Conservation (phyloP, 2,329 filamentous ascomycete species). For the Venturia nashicola region DNA sequence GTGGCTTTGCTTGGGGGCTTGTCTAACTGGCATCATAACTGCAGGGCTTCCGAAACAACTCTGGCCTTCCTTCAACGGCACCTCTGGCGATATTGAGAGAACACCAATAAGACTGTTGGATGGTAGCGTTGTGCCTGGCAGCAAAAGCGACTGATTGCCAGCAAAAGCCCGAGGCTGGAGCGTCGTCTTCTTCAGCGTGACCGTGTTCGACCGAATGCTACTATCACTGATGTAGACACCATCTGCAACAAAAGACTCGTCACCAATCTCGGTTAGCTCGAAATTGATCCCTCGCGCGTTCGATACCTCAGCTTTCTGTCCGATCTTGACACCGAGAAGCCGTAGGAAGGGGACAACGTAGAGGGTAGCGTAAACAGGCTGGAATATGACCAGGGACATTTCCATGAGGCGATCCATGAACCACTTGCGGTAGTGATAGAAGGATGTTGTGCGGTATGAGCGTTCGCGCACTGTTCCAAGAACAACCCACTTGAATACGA, state of each 20-base stretch:
- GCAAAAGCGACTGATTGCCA: not conserved
- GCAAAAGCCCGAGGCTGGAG: not conserved
- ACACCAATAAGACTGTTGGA: not conserved
- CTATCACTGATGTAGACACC: not conserved
- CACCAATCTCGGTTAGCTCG: not conserved
- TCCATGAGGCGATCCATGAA: not conserved
- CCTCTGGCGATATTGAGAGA: not conserved
- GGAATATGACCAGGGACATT: not conserved
- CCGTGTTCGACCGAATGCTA: not conserved
- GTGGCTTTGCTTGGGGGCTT: not conserved
- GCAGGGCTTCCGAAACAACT: not conserved
- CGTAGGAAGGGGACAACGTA: not conserved
- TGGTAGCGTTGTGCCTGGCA: not conserved
- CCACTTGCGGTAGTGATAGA: not conserved
- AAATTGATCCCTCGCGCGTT: not conserved
- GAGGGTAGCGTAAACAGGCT: not conserved
- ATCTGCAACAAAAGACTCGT: not conserved
- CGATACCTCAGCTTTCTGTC: not conserved
- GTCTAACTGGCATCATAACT: not conserved
- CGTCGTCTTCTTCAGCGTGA: not conserved
- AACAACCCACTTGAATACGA: not conserved
- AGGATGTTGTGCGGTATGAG: not conserved
- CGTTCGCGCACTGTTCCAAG: not conserved
- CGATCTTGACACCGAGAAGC: not conserved
- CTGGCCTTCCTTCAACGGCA: not conserved